Percentiles rank a stretch among this genome's conserved stretches.
phyloP scores from a whole-genome alignment of 1,284 basidiomycete genomes.

The Ceratobasidium sp. region DNA sequence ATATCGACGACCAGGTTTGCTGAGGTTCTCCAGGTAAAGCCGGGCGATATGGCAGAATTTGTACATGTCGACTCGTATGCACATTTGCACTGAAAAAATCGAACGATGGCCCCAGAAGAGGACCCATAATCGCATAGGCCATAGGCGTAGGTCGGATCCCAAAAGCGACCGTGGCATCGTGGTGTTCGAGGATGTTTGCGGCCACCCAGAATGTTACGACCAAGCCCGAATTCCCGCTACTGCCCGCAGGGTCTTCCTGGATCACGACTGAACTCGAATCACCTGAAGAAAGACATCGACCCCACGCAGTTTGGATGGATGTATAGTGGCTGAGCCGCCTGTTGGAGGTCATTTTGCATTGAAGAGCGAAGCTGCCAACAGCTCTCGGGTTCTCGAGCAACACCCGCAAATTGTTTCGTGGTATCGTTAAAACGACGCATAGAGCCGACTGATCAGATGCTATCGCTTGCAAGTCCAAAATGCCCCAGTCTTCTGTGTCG shows the following conservation, averaged over 20 bases:
- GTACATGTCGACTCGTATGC: not conserved
- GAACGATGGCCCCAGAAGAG: not conserved
- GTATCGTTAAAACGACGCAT: constrained; percentile 5
- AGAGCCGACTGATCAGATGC: not conserved
- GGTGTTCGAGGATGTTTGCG: not conserved
- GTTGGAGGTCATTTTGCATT: not conserved
- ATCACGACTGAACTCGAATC: not conserved
- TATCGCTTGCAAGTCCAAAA: not conserved
- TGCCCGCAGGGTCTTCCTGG: constrained; percentile 5
- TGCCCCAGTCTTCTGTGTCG: not conserved
- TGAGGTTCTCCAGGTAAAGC: not conserved
- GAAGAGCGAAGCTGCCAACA: not conserved
- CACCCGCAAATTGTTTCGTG: not conserved
- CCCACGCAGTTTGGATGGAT: constrained; percentile 8
- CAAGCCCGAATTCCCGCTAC: constrained; percentile 5
- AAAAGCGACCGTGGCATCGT: not conserved
- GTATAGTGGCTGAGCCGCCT: not conserved
- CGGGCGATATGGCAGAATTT: constrained; percentile 1
- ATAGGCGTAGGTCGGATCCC: not conserved
- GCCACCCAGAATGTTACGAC: constrained; percentile 19
- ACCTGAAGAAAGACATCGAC: not conserved
- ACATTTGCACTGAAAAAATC: not conserved
- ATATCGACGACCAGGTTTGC: not conserved
- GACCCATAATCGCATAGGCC: not conserved
- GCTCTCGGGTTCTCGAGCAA: not conserved